Percentiles rank a stretch among this genome's conserved stretches.
phyloP scores from a whole-genome alignment of 441 rosid genomes.

The Croton setiger region DNA sequence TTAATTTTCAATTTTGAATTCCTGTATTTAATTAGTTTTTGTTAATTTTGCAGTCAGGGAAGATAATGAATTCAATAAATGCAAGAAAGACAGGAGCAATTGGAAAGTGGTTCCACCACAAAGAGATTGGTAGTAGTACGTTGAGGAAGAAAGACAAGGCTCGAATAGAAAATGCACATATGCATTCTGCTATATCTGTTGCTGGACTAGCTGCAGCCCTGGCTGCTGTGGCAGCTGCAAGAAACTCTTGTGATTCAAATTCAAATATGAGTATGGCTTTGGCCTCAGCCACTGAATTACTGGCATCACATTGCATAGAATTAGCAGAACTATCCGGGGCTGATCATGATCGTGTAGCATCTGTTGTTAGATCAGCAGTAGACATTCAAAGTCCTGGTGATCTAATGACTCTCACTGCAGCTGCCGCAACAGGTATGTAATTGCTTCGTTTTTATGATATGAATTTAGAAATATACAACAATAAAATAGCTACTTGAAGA shows the following conservation, averaged over 20 bases:
- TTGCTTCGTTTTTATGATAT: not conserved
- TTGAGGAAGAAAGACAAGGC: constrained; percentile 78
- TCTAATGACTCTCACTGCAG: constrained; percentile 91
- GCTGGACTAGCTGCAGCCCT: constrained; percentile 89
- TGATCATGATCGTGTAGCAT: constrained; percentile 65
- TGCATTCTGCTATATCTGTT: constrained; percentile 76
- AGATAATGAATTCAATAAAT: constrained; percentile 42
- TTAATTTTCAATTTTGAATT: not conserved
- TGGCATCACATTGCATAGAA: constrained; percentile 89
- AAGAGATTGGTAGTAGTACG: constrained; percentile 36
- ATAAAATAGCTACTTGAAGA: too few species aligned
- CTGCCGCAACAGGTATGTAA: constrained; percentile 74
- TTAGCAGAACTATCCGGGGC: constrained; percentile 80
- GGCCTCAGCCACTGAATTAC: constrained; percentile 83
- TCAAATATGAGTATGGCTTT: constrained; percentile 70
- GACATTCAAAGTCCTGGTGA: constrained; percentile 74
- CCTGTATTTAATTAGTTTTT: not conserved
- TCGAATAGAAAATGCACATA: constrained; percentile 69
- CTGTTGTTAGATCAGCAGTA: constrained; percentile 74
- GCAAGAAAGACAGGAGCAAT: constrained; percentile 56
- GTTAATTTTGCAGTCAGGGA: constrained; percentile 43
- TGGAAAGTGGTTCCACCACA: constrained; percentile 83
- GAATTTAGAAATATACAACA: too few species aligned
- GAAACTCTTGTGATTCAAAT: constrained; percentile 33
- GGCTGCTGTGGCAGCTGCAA: constrained; percentile 66